A percentile compares a stretch with the other conserved stretches of the same genome.
Evolutionary conservation across 2,329 filamentous ascomycete genomes (phyloP).

Genomic region (Penicillium hordei): DNA sequence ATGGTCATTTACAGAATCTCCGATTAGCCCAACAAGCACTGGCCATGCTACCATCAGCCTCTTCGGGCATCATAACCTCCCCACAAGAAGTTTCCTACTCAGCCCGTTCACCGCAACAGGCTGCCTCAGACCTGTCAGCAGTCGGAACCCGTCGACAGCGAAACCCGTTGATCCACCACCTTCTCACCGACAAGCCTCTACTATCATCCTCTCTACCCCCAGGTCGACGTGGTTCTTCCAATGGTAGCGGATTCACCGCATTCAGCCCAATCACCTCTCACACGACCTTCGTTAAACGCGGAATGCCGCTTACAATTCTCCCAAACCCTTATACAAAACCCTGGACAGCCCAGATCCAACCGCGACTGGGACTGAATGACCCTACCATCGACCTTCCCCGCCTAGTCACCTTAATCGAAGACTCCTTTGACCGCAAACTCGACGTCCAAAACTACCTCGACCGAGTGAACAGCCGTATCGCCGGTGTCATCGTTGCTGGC

Average conservation of each 20-base stretch:
- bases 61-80: conserved; percentile 86
- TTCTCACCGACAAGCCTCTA: conserved; percentile 90
- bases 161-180: conserved; percentile 92
- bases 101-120: conserved; percentile 32
- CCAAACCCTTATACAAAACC: conserved; percentile 65
- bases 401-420: conserved; percentile 83
- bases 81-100: conserved; percentile 75
- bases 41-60: conserved; percentile 74
- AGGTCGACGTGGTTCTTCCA: conserved; percentile 55
- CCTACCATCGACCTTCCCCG: conserved; percentile 78
- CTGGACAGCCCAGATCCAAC: conserved; percentile 67
- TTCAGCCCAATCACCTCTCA: conserved; percentile 46
- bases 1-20: conserved; percentile 68
- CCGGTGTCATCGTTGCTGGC: conserved; percentile 90
- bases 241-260: conserved; percentile 32
- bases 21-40: conserved; percentile 69
- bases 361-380: conserved; percentile 71
- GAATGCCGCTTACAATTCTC: conserved; percentile 83
- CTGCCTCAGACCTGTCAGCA: conserved; percentile 41
- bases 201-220: conserved; percentile 87
- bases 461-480: conserved; percentile 77
- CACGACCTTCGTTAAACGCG: conserved; percentile 84
- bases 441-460: conserved; percentile 79
- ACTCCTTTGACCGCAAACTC: conserved; percentile 84
- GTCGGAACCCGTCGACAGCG: conserved; percentile 60